Evolutionary conservation across 202 grass and related monocot genomes (phyloP).

Genomic region (Setaria viridis): DNA sequence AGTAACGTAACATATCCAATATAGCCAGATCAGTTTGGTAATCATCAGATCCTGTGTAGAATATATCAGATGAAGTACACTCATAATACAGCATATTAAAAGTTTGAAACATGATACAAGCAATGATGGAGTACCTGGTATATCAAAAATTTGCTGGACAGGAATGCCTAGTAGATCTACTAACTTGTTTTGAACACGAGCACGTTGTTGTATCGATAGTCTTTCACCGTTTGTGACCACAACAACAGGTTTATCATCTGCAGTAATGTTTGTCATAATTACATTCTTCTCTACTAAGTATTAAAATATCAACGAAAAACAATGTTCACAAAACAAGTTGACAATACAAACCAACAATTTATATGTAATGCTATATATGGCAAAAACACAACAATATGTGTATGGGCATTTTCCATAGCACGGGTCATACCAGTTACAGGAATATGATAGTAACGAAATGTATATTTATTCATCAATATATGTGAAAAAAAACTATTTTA

Average conservation of each 20-base stretch:
- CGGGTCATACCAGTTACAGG: neutral
- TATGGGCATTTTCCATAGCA: neutral
- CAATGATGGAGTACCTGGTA: constrained; percentile 59
- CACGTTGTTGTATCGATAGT: constrained; percentile 54
- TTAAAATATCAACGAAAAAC: constrained; percentile 14
- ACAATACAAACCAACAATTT: constrained; percentile 6
- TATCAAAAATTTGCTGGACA: constrained; percentile 72
- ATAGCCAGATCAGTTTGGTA: constrained; percentile 66
- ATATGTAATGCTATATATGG: constrained; percentile 23
- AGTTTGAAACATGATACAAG: constrained; percentile 17
- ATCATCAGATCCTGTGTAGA: constrained; percentile 66
- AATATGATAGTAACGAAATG: neutral
- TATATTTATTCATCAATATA: constrained; percentile 5
- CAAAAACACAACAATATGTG: neutral
- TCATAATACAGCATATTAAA: constrained; percentile 5
- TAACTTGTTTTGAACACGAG: constrained; percentile 56
- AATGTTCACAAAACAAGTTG: constrained; percentile 5
- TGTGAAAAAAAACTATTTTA: constrained; percentile 24
- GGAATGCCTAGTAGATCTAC: constrained; percentile 67
- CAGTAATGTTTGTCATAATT: constrained; percentile 36
- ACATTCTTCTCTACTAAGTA: constrained; percentile 19
- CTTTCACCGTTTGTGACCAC: constrained; percentile 76
- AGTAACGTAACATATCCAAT: constrained; percentile 80
- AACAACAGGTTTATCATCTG: constrained; percentile 83
- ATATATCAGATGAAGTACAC: constrained; percentile 36